Evolutionary conservation across 1,284 basidiomycete genomes (phyloP), one percentile per base, ranked within the genome.

Genomic region (Ustilago curta): DNA sequence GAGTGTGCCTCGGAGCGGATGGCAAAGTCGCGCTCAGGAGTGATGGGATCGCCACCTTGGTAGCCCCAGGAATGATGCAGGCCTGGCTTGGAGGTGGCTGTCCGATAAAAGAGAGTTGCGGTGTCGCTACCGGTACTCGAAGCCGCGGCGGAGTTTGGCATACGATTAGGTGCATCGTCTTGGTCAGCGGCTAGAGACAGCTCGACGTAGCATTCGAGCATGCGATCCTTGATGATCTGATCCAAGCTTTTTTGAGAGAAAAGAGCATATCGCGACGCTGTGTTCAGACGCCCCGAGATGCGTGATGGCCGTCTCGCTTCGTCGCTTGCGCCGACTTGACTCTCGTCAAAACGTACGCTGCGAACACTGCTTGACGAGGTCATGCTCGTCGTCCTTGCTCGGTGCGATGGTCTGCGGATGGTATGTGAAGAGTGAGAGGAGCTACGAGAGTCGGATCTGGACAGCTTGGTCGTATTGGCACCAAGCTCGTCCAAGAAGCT

Each of bases 181-280:
- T 11, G 2, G 18, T 32, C 35, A 16, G 54, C 29, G 1, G 11
- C 29, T 18, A 72, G 21, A 8, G 70, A 62, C 2, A 75, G 53
- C 53, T 75, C 68, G 16, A 70, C 72, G 29, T 53, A 68, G 53
- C 72, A 75, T 25, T 66, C 63, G 8, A 75, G 57, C 57, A 75
- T 66, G 37, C 72, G 72, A 53, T 75, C 68, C 37, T 67, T 54
- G 68, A 75, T 75, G 63, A 75, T 70, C 37, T 67, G 67, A 2
- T 35, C 49, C 16, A 70, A 54, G 27, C 60, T 60, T 58, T 70
- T 75, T 18, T 68, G 63, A 14, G 60, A 57, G 39, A 66, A 70
- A 32, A 70, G 59, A 21, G 45, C 37, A 25, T 68, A 66, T 45
- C 67, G 68, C n/a, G 68, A 70, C 3, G 68, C 56, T 9, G 58